Evolutionary conservation across 164 flowering plant species (phyloP).

Genomic region (Houttuynia cordata): DNA sequence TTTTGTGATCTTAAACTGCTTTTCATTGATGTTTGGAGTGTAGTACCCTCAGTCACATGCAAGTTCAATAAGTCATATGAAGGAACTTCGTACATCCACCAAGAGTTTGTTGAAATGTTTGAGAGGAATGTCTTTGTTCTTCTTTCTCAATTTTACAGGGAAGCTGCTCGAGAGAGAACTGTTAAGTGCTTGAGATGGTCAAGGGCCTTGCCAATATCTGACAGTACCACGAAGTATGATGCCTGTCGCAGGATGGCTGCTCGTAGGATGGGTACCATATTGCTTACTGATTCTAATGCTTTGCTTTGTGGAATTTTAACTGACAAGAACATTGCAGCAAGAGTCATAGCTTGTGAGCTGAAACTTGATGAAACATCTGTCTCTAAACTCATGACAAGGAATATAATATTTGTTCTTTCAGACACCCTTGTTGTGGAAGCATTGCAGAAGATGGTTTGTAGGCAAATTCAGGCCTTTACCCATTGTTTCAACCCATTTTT

Average conservation of each 20-base stretch:
- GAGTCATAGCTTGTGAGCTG: slow-evolving; percentile 75
- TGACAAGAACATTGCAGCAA: slow-evolving; percentile 90
- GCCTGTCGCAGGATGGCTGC: slow-evolving; percentile 96
- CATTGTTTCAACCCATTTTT: too few species aligned
- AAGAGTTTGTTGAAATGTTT: too few species aligned
- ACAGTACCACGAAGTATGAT: slow-evolving; percentile 59
- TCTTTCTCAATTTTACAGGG: too few species aligned
- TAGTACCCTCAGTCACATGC: too few species aligned
- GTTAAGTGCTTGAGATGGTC: slow-evolving; percentile 82
- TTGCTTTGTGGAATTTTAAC: slow-evolving; percentile 95
- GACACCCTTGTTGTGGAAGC: slow-evolving; percentile 99
- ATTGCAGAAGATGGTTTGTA: slow-evolving; percentile 93
- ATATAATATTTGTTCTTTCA: slow-evolving; percentile 87
- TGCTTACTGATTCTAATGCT: slow-evolving; percentile 93
- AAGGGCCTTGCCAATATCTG: slow-evolving; percentile 87
- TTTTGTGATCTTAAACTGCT: too few species aligned
- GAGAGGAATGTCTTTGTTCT: too few species aligned
- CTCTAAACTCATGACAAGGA: slow-evolving; percentile 94
- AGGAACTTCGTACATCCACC: too few species aligned
- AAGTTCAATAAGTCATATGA: too few species aligned
- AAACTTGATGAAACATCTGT: slow-evolving; percentile 82
- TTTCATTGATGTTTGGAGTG: too few species aligned
- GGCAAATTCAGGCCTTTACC: slow-evolving; percentile 99
- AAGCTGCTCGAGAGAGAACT: slow-evolving; percentile 80
- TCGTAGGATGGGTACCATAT: slow-evolving; percentile 84